phyloP scores from a whole-genome alignment of 495 filamentous ascomycete species.

The Xylaria grammica region DNA sequence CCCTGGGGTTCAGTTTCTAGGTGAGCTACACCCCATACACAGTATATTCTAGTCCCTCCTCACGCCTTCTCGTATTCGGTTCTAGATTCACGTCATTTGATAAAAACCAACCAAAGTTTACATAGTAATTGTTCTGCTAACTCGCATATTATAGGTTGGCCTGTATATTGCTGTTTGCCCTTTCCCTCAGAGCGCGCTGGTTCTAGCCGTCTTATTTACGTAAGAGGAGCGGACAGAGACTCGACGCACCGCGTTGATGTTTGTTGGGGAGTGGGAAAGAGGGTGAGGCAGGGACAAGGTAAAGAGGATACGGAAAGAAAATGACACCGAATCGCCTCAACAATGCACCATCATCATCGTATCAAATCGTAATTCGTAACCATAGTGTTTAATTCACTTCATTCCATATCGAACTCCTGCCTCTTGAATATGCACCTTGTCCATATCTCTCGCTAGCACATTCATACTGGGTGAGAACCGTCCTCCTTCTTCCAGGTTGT shows the following conservation, averaged over 20 bases:
- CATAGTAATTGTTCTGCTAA: background rate
- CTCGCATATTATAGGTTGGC: background rate
- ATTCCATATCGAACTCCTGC: slow-evolving; percentile 19
- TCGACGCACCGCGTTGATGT: no score
- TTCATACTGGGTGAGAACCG: slow-evolving; percentile 1
- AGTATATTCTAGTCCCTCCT: background rate
- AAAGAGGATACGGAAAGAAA: background rate
- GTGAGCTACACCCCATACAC: background rate
- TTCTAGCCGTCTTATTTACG: no score
- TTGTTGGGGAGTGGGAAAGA: no score
- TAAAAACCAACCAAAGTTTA: no score
- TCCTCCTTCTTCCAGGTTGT: background rate
- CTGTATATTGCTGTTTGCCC: background rate
- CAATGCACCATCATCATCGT: background rate
- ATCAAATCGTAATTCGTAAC: background rate
- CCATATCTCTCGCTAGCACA: slow-evolving; percentile 28
- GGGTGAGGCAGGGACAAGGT: background rate
- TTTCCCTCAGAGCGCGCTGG: no score
- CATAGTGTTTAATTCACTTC: slow-evolving; percentile 17
- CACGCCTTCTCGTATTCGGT: no score
- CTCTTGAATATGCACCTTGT: slow-evolving; percentile 32
- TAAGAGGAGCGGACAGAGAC: no score
- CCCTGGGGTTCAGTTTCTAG: background rate
- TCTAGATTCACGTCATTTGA: no score
- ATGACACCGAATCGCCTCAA: background rate